A percentile compares a stretch with the other conserved stretches of the same genome.
Evolutionary conservation across 306 rosid genomes (phyloP).

Genomic region (Argentina anserina): DNA sequence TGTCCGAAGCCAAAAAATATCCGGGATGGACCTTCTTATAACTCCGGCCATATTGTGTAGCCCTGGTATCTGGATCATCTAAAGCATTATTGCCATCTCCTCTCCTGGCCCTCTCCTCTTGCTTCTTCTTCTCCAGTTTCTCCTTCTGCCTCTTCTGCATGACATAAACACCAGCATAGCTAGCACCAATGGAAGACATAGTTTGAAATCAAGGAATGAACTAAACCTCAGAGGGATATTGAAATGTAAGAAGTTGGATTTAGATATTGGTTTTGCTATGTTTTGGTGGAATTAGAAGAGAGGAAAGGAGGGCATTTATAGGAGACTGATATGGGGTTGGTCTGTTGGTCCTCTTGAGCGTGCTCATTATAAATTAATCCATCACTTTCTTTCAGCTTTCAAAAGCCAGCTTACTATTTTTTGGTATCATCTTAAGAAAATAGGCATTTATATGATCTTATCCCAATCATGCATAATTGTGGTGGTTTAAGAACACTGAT

Average conservation of each 20-base stretch:
- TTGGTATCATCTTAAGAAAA: background rate
- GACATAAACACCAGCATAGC: conserved; percentile 37
- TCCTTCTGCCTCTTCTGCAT: conserved; percentile 38
- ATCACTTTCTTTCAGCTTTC: background rate
- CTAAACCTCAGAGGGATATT: background rate
- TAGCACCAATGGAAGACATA: conserved; percentile 43
- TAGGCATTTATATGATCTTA: background rate
- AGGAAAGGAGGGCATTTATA: background rate
- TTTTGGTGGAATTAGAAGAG: background rate
- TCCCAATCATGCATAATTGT: background rate
- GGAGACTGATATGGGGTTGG: background rate
- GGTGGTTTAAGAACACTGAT: background rate
- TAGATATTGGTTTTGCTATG: background rate
- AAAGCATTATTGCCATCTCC: background rate
- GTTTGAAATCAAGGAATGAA: background rate
- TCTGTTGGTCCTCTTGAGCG: background rate
- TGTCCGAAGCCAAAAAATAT: background rate
- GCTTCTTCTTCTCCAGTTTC: conserved; percentile 35
- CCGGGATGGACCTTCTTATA: conserved; percentile 30
- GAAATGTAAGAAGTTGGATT: background rate
- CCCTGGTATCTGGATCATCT: background rate
- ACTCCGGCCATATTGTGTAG: background rate
- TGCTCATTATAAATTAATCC: background rate
- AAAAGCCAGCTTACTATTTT: background rate
- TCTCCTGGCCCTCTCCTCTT: conserved; percentile 18